Evolutionary conservation across 2,329 filamentous ascomycete genomes (phyloP).

Genomic region (Ophiostoma novo-ulmi): DNA sequence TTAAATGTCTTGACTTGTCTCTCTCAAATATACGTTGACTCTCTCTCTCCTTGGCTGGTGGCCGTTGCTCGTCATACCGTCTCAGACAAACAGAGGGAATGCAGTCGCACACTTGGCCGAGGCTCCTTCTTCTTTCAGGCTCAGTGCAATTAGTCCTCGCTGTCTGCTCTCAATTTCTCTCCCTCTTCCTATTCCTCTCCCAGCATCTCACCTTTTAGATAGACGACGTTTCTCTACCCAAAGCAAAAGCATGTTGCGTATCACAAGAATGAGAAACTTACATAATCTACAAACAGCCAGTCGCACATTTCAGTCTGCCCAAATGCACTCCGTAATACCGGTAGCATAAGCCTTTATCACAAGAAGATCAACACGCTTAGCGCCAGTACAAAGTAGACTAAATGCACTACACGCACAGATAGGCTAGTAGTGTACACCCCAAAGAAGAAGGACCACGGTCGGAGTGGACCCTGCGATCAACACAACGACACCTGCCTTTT

Average conservation of each 20-base stretch:
- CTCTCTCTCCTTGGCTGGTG: neutral
- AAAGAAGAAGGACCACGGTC: slow-evolving; percentile 12
- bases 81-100: neutral
- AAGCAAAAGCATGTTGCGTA: neutral
- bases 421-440: neutral
- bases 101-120: neutral
- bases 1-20: slow-evolving; percentile 1
- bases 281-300: neutral
- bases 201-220: neutral
- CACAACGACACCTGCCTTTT: slow-evolving; percentile 20
- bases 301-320: neutral
- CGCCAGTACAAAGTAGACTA: neutral
- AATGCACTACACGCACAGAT: neutral
- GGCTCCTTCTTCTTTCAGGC: neutral
- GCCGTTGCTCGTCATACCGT: neutral
- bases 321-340: neutral
- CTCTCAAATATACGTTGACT: neutral
- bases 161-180: neutral
- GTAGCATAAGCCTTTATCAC: neutral
- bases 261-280: neutral
- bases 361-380: neutral
- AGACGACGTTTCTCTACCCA: neutral
- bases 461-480: slow-evolving; percentile 13
- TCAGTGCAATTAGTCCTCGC: neutral
- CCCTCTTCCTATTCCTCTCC: neutral